phyloP scores from a whole-genome alignment of 768 basidiomycete genomes.

The Termitomyces heimii region DNA sequence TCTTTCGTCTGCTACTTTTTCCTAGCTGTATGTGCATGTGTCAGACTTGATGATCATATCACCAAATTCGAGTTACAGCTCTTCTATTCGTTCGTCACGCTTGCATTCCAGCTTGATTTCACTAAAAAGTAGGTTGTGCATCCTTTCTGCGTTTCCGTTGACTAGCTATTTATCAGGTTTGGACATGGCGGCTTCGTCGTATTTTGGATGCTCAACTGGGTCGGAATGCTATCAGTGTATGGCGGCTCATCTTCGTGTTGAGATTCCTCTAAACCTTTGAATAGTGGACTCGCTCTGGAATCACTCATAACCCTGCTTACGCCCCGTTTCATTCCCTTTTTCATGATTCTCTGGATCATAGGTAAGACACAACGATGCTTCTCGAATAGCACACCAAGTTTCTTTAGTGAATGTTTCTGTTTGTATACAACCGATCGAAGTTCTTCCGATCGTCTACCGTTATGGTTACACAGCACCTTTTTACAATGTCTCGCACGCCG shows the following conservation, averaged over 20 bases:
- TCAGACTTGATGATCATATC: neutral
- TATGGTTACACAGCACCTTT: slow-evolving; percentile 72
- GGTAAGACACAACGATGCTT: slow-evolving; percentile 20
- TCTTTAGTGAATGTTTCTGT: slow-evolving; percentile 55
- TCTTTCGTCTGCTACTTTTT: slow-evolving; percentile 29
- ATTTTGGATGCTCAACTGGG: slow-evolving; percentile 69
- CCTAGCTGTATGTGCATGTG: slow-evolving; percentile 24
- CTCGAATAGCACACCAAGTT: neutral
- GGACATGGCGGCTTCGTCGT: slow-evolving; percentile 51
- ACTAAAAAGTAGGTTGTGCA: slow-evolving; percentile 32
- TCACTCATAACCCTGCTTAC: slow-evolving; percentile 56
- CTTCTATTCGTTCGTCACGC: slow-evolving; percentile 55
- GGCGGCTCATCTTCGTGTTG: slow-evolving; percentile 12
- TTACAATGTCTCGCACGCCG: slow-evolving; percentile 60
- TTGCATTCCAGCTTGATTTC: slow-evolving; percentile 58
- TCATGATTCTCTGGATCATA: slow-evolving; percentile 69
- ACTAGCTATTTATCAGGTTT: slow-evolving; percentile 26
- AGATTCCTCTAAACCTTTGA: neutral
- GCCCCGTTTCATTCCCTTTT: slow-evolving; percentile 50
- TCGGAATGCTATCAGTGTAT: slow-evolving; percentile 56
- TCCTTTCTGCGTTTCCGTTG: neutral
- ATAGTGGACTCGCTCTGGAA: slow-evolving; percentile 60
- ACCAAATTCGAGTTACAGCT: slow-evolving; percentile 26
- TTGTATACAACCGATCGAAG: slow-evolving; percentile 49
- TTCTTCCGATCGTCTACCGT: slow-evolving; percentile 50